Conservation (phyloP, 192 early-diverging fungal species). For the Umbelopsis ramanniana region DNA sequence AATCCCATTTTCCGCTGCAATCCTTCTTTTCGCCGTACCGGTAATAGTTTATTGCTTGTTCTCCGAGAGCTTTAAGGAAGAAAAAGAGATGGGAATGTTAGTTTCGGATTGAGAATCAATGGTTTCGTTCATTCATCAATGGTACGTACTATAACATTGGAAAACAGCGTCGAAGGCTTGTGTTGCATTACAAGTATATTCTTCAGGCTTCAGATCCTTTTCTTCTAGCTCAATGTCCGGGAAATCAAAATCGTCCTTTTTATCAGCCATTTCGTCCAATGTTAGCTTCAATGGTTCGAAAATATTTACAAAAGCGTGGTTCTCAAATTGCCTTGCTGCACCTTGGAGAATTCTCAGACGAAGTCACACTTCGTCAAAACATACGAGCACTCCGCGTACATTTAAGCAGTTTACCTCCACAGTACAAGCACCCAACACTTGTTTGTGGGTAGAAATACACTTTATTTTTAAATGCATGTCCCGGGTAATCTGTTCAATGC, state of each 20-base stretch:
- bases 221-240: conserved; percentile 21
- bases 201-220: conserved; percentile 26
- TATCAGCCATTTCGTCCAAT: not conserved
- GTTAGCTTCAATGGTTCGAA: not conserved
- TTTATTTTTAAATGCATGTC: no score
- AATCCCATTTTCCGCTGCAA: conserved; percentile 44
- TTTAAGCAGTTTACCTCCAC: no score
- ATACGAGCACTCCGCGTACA: no score
- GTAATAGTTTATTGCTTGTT: conserved; percentile 53
- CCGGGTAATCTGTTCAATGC: no score
- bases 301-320: no score
- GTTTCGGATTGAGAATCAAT: not conserved
- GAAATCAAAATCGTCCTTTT: conserved; percentile 15
- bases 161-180: conserved; percentile 37
- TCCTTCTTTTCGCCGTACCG: conserved; percentile 50
- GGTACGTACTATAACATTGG: conserved; percentile 36
- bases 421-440: no score
- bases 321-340: not conserved
- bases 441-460: no score
- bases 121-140: not conserved
- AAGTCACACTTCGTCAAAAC: no score
- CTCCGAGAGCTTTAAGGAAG: conserved; percentile 40
- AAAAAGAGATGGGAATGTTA: not conserved
- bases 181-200: conserved; percentile 30
- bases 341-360: not conserved